Evolutionary conservation across 176 grass and related monocot species (phyloP), one percentile per base, ranked within the genome.

Genomic region (Phoenix dactylifera): DNA sequence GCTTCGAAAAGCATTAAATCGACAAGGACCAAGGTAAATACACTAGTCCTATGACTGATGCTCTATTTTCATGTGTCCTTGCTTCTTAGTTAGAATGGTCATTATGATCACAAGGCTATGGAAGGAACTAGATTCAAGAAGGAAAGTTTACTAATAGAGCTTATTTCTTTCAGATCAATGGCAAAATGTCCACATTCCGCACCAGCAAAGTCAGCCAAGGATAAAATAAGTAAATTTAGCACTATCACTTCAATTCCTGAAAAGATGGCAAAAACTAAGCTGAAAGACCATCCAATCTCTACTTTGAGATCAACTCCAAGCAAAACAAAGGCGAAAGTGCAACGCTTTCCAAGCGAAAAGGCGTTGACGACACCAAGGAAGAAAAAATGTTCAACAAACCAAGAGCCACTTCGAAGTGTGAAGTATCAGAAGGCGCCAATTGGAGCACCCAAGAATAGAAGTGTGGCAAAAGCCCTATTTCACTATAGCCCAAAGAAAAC

Each of bases 171-270:
- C 75, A 97, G 92, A 49, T 89, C 76, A 67, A 76, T 54, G 67
- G 65, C 75, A 67, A 92, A 80, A 58, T 89, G 81, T 60, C 88
- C 93, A 6, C 81, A 89, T 9, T 74, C 93, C 1, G 88, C 82
- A 17, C 93, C 87, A 15, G 81, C 87, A 26, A 98, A 92, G 64
- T 64, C 68, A 9, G 65, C 69, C 6, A 78, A 73, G 64, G 62
- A 73, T 19, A 80, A 79, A 78, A 62, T 92, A 61, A 48, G 70
- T 63, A 80, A 73, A 83, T 60, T 86, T 63, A 98, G 84, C 70
- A 74, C 70, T 23, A 62, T 64, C 48, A 73, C 24, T 22, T 57
- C 73, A 62, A 58, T 89, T 0, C 58, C 77, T 7, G 58, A 84
- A 9, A 82, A 80, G 75, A 72, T 66, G 17, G 51, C 64, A 22